Conservation (phyloP, 2,329 filamentous ascomycete genomes). For the Neobulgaria alba region DNA sequence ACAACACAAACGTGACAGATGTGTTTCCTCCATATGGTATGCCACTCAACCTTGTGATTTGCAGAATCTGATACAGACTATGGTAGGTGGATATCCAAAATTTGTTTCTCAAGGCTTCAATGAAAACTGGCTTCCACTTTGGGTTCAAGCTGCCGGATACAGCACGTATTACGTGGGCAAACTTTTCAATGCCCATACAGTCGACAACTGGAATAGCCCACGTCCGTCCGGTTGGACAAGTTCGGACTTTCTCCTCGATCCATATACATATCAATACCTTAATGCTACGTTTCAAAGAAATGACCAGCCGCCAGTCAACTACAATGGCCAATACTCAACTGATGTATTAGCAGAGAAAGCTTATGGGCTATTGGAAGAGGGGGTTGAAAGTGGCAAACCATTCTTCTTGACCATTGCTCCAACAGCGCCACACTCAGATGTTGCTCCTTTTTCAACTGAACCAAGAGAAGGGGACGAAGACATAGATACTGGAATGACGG, state of each 20-base stretch:
- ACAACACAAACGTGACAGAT: slow-evolving; percentile 55
- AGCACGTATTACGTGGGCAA: slow-evolving; percentile 69
- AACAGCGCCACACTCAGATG: slow-evolving; percentile 55
- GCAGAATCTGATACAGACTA: not conserved
- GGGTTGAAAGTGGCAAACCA: slow-evolving; percentile 42
- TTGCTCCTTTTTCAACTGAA: slow-evolving; percentile 7
- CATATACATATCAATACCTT: slow-evolving; percentile 59
- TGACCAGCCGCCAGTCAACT: slow-evolving; percentile 43
- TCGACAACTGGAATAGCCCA: slow-evolving; percentile 52
- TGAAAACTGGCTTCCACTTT: slow-evolving; percentile 58
- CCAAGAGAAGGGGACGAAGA: not conserved
- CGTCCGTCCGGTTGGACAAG: slow-evolving; percentile 49
- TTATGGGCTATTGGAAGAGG: slow-evolving; percentile 52
- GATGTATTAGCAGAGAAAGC: slow-evolving; percentile 54
- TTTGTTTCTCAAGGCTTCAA: slow-evolving; percentile 58
- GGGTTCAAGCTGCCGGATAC: slow-evolving; percentile 62
- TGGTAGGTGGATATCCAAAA: slow-evolving; percentile 49
- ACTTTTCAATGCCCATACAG: slow-evolving; percentile 55
- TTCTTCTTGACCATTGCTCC: slow-evolving; percentile 63
- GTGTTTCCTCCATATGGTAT: slow-evolving; percentile 37
- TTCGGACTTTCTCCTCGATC: slow-evolving; percentile 53
- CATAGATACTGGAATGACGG: slow-evolving; percentile 7
- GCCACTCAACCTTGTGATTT: not conserved
- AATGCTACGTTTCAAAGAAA: slow-evolving; percentile 58
- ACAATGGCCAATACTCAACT: slow-evolving; percentile 37